A percentile compares a stretch with the other conserved stretches of the same genome.
Evolutionary conservation across 2,329 filamentous ascomycete species (phyloP).

Genomic region (Fusarium tjaetaba): DNA sequence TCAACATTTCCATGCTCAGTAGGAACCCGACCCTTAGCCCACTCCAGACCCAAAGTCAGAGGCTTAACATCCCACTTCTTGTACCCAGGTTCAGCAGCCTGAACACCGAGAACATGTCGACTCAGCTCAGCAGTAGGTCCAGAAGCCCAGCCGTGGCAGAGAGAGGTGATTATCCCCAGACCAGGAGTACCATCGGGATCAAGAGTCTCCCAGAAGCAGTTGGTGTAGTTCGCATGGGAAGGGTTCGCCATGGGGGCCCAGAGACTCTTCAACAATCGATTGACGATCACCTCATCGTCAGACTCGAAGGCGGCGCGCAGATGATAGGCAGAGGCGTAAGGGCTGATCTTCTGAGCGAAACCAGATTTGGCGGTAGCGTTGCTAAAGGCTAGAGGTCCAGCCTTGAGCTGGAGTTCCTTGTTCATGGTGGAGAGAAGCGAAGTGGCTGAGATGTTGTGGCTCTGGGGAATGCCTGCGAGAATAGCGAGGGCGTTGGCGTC

Average conservation of each 20-base stretch:
- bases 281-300: accelerated
- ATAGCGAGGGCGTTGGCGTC: background rate
- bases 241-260: background rate
- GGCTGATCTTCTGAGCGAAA: slow-evolving; percentile 9
- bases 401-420: background rate
- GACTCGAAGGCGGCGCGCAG: background rate
- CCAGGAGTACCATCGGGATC: background rate
- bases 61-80: background rate
- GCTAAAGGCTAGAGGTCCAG: background rate
- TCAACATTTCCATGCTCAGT: background rate
- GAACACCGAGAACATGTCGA: background rate
- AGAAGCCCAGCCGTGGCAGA: background rate
- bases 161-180: background rate
- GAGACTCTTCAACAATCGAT: background rate
- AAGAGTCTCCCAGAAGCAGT: slow-evolving; percentile 9
- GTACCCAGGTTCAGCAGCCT: background rate
- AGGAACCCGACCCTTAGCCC: background rate
- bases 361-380: background rate
- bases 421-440: background rate
- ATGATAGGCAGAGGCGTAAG: background rate
- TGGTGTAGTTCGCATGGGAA: background rate
- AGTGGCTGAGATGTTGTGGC: background rate
- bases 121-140: background rate
- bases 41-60: background rate
- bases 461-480: background rate